Evolutionary conservation across 164 flowering plant genomes (phyloP).

Genomic region (Stephania cephalantha): DNA sequence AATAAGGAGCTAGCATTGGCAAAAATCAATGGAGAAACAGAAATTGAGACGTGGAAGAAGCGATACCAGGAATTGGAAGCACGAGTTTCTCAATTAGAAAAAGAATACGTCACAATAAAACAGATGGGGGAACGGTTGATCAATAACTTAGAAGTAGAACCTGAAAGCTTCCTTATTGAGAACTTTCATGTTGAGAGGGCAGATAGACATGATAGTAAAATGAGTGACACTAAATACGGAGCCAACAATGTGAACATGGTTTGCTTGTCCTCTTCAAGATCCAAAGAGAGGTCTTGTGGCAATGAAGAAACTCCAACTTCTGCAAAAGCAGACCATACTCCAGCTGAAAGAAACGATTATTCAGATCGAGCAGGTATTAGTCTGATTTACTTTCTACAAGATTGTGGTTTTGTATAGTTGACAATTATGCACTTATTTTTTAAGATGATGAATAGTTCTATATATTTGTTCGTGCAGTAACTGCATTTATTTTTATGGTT

Average conservation of each 20-base stretch:
- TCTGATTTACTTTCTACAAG: not conserved
- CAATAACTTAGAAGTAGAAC: constrained; percentile 1
- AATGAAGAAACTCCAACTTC: not conserved
- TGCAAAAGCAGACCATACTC: constrained; percentile 10
- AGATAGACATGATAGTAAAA: constrained; percentile 1
- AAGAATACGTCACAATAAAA: not conserved
- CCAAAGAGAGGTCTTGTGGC: constrained; percentile 8
- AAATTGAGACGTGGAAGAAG: constrained; percentile 30
- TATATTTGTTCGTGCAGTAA: not conserved
- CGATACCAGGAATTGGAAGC: constrained; percentile 31
- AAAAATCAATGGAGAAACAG: constrained; percentile 40
- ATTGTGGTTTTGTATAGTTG: not conserved
- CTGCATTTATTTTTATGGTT: not conserved
- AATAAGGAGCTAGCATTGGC: constrained; percentile 36
- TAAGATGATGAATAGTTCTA: not conserved
- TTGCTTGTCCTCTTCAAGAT: not conserved
- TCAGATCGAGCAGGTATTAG: constrained; percentile 18
- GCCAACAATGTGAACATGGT: not conserved
- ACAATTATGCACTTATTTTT: not conserved
- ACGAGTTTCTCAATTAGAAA: constrained; percentile 15
- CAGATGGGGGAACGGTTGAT: not conserved
- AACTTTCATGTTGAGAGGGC: not conserved
- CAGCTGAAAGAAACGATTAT: constrained; percentile 10
- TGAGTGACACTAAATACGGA: not conserved
- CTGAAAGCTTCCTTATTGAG: not conserved